phyloP scores from a whole-genome alignment of 2,329 filamentous ascomycete species.

The Aulographum hederae region DNA sequence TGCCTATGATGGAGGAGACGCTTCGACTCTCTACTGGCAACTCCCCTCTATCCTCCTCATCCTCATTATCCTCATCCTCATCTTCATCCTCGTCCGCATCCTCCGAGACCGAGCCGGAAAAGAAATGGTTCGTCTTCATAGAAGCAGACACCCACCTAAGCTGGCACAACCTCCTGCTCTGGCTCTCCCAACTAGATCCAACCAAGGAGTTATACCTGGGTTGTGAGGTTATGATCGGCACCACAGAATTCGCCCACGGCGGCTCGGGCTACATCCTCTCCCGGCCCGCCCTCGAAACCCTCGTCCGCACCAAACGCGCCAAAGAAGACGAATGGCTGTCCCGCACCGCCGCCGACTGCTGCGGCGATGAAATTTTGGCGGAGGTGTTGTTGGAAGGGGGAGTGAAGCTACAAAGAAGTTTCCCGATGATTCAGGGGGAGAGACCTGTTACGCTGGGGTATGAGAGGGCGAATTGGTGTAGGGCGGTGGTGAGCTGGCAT shows the following conservation, averaged over 20 bases:
- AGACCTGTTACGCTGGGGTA: conserved; percentile 21
- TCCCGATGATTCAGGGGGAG: conserved; percentile 25
- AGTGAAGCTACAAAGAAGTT: conserved; percentile 18
- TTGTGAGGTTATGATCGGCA: conserved; percentile 17
- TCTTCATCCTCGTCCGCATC: too few relatives aligned
- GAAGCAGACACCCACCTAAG: conserved; percentile 16
- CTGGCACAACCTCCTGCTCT: conserved; percentile 20
- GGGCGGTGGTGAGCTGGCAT: conserved; percentile 21
- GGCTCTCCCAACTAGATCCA: conserved; percentile 19
- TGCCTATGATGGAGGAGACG: conserved; percentile 35
- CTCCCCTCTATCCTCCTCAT: too few relatives aligned
- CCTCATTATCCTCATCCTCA: too few relatives aligned
- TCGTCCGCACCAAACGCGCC: conserved; percentile 14
- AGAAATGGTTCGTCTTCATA: conserved; percentile 16
- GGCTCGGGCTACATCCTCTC: conserved; percentile 25
- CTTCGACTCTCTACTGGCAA: too few relatives aligned
- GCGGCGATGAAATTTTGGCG: conserved; percentile 18
- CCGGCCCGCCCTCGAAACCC: conserved; percentile 18
- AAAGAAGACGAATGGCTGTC: conserved; percentile 11
- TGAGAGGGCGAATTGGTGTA: conserved; percentile 22
- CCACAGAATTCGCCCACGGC: conserved; percentile 21
- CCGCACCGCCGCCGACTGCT: conserved; percentile 14
- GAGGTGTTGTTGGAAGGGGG: conserved; percentile 15
- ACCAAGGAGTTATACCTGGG: conserved; percentile 24
- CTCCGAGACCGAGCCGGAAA: conserved; percentile 14